A percentile compares a stretch with the other conserved stretches of the same genome.
Evolutionary conservation across 495 filamentous ascomycete species (phyloP).

Genomic region (Aspergillus nanangensis): DNA sequence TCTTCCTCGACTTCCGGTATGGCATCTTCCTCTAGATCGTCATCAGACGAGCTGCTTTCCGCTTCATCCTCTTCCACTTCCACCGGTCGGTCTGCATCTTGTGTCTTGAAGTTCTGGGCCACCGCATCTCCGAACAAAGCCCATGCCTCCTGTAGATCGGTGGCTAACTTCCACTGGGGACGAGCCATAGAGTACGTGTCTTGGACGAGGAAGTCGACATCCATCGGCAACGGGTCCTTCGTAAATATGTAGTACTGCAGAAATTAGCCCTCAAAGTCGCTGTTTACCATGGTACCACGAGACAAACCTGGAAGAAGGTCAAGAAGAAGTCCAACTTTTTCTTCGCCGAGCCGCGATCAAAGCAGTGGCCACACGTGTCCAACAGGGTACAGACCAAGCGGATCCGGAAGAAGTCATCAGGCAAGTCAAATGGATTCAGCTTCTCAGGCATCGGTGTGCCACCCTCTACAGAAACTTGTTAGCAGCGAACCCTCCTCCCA

Average conservation of each 20-base stretch:
- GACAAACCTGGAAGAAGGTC: slow-evolving; percentile 75
- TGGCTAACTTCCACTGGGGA: slow-evolving; percentile 86
- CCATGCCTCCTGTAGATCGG: slow-evolving; percentile 76
- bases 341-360: slow-evolving; percentile 85
- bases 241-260: slow-evolving; percentile 83
- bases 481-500: slow-evolving; percentile 4
- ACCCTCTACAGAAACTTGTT: slow-evolving; percentile 41
- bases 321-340: slow-evolving; percentile 99
- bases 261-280: slow-evolving; percentile 14
- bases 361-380: slow-evolving; percentile 95
- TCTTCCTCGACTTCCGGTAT: slow-evolving; percentile 55
- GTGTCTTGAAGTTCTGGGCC: slow-evolving; percentile 78
- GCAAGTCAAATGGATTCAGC: slow-evolving; percentile 71
- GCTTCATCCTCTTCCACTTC: slow-evolving; percentile 63
- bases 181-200: slow-evolving; percentile 80
- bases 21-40: slow-evolving; percentile 53
- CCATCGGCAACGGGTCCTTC: slow-evolving; percentile 94
- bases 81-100: slow-evolving; percentile 58
- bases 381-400: slow-evolving; percentile 84
- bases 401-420: slow-evolving; percentile 94
- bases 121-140: slow-evolving; percentile 83
- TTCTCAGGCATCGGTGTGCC: slow-evolving; percentile 78
- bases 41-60: slow-evolving; percentile 61
- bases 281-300: neutral
- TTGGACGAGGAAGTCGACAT: slow-evolving; percentile 94